These are phyloP conservation scores for Penicillium paneum DNA, from an alignment of 2,329 filamentous ascomycete genomes.

Conservation along the genomic window DNA sequence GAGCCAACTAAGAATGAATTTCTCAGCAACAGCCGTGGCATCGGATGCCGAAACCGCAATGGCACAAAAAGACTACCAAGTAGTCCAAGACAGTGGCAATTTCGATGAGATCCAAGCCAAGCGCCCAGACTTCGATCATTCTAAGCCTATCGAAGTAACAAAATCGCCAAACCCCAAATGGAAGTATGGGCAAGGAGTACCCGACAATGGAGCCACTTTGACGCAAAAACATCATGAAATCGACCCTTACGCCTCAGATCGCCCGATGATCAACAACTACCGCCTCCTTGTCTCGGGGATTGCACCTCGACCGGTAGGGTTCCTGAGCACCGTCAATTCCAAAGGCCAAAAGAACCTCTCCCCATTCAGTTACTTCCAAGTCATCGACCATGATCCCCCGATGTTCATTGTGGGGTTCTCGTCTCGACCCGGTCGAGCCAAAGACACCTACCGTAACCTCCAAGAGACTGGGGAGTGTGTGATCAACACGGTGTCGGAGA, in stretches of 20 bases:
- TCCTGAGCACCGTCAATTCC: constrained; percentile 53
- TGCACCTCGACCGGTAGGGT: constrained; percentile 73
- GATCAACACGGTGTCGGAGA: constrained; percentile 82
- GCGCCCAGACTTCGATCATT: constrained; percentile 34
- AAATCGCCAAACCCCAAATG: constrained; percentile 39
- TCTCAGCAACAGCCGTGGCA: constrained; percentile 1
- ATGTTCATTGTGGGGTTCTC: constrained; percentile 67
- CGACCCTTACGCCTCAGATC: constrained; percentile 69
- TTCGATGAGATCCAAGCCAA: constrained; percentile 34
- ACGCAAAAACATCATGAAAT: constrained; percentile 56
- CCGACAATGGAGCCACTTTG: constrained; percentile 12
- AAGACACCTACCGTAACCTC: constrained; percentile 75
- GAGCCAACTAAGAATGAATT: constrained; percentile 4
- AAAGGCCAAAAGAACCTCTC: constrained; percentile 73
- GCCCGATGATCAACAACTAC: constrained; percentile 72
- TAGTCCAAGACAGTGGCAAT: constrained; percentile 17
- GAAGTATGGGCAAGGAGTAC: constrained; percentile 22
- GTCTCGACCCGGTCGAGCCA: constrained; percentile 56
- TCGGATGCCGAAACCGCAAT: neutral
- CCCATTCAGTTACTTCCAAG: constrained; percentile 78
- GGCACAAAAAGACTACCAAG: constrained; percentile 18
- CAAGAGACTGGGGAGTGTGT: constrained; percentile 68
- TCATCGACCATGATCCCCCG: constrained; percentile 79
- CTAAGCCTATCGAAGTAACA: constrained; percentile 28
- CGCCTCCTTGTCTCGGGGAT: constrained; percentile 80